A percentile compares a stretch with the other conserved stretches of the same genome.
phyloP scores from a whole-genome alignment of 257 asterid species.

The Linderniella brevidens region DNA sequence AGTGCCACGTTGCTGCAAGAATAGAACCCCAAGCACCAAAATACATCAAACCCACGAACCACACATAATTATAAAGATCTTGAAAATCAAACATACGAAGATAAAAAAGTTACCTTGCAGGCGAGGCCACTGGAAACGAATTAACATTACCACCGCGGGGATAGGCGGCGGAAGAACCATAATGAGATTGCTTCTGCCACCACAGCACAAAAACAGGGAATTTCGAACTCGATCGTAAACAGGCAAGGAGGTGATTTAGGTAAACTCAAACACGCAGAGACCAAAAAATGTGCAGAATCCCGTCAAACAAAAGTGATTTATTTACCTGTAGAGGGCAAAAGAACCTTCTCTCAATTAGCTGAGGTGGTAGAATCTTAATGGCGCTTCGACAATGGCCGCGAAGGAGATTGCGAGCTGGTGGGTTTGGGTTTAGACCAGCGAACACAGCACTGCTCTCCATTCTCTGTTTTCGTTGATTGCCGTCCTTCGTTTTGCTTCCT shows the following conservation, averaged over 20 bases:
- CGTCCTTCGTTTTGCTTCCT: background rate
- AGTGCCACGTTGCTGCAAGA: conserved; percentile 31
- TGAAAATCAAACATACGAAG: too few relatives aligned
- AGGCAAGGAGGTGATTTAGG: too few relatives aligned
- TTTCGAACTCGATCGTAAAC: too few relatives aligned
- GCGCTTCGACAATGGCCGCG: conserved; percentile 17
- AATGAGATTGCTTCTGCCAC: too few relatives aligned
- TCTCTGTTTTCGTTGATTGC: conserved; percentile 1
- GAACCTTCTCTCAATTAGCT: conserved; percentile 10
- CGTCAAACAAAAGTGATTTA: background rate
- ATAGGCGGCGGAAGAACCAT: too few relatives aligned
- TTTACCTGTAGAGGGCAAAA: conserved; percentile 9
- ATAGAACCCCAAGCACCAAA: background rate
- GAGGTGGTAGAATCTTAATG: conserved; percentile 19
- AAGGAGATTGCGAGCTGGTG: conserved; percentile 17
- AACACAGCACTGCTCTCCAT: conserved; percentile 42
- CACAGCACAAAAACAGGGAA: too few relatives aligned
- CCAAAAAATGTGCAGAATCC: background rate
- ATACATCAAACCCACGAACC: too few relatives aligned
- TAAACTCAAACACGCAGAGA: background rate
- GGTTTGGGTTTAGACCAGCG: conserved; percentile 19
- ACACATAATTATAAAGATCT: too few relatives aligned
- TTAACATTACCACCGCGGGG: too few relatives aligned
- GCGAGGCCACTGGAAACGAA: too few relatives aligned
- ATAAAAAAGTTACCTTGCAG: too few relatives aligned